These are phyloP conservation scores for Rutstroemia sp. DNA, from an alignment of 2,329 filamentous ascomycete species.

Conservation along the genomic window DNA sequence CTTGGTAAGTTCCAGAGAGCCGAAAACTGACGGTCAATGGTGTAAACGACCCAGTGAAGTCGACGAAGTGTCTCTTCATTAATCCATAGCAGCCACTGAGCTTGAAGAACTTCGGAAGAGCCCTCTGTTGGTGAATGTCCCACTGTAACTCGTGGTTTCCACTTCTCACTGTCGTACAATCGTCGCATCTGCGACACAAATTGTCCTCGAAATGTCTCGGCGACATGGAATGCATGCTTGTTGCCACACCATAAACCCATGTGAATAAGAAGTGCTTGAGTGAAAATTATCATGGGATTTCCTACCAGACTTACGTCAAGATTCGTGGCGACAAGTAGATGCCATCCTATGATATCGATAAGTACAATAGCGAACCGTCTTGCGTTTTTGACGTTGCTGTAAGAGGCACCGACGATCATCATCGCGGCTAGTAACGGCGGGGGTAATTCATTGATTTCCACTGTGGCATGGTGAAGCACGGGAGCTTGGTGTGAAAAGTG, in stretches of 20 bases:
- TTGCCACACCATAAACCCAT: conserved; percentile 23
- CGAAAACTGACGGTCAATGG: conserved; percentile 21
- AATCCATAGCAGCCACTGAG: conserved; percentile 19
- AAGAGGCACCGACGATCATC: conserved; percentile 20
- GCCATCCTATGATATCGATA: conserved; percentile 20
- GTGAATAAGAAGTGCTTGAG: conserved; percentile 21
- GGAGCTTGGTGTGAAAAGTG: conserved; percentile 23
- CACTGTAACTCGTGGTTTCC: background rate
- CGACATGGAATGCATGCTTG: conserved; percentile 20
- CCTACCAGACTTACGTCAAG: conserved; percentile 19
- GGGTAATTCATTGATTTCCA: conserved; percentile 21
- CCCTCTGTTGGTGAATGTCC: background rate
- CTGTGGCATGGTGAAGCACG: conserved; percentile 21
- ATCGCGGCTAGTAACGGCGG: conserved; percentile 20
- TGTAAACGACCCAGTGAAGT: conserved; percentile 21
- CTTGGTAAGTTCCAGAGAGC: conserved; percentile 19
- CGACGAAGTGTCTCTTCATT: conserved; percentile 17
- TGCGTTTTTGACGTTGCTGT: conserved; percentile 19
- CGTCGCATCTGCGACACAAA: conserved; percentile 19
- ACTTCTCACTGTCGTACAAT: conserved; percentile 8
- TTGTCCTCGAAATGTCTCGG: conserved; percentile 19
- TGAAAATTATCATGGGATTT: conserved; percentile 21
- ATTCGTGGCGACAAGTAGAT: conserved; percentile 17
- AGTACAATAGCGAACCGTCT: conserved; percentile 21
- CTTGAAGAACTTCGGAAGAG: conserved; percentile 5